Conservation (phyloP, 768 basidiomycete genomes). For the Rhodotorula taiwanensis region DNA sequence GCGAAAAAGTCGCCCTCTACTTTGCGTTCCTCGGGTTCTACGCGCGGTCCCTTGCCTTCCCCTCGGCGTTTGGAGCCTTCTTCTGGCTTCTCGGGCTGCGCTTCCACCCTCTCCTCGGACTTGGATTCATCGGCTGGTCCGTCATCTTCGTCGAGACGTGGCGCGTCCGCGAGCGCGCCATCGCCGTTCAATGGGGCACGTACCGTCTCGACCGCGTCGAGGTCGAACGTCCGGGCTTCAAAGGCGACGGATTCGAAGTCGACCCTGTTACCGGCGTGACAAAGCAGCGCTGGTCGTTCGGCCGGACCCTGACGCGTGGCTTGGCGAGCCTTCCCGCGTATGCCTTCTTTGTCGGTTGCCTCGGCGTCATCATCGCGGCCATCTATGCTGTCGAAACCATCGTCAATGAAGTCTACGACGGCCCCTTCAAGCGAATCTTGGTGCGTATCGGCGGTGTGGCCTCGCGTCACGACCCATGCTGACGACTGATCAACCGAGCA, state of each 20-base stretch:
- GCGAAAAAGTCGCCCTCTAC: constrained; percentile 69
- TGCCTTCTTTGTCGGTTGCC: constrained; percentile 60
- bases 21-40: constrained; percentile 47
- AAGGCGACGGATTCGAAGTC: constrained; percentile 43
- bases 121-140: constrained; percentile 72
- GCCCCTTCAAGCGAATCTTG: constrained; percentile 69
- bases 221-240: constrained; percentile 59
- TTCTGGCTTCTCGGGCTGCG: constrained; percentile 65
- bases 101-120: constrained; percentile 71
- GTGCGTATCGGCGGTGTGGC: constrained; percentile 50
- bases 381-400: constrained; percentile 59
- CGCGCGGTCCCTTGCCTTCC: constrained; percentile 74
- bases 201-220: constrained; percentile 64
- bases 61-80: constrained; percentile 61
- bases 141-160: constrained; percentile 84
- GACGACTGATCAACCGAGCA: constrained; percentile 41
- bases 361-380: constrained; percentile 64
- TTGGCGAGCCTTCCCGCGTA: constrained; percentile 47
- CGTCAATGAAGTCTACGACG: constrained; percentile 77
- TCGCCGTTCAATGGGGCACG: constrained; percentile 77
- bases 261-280: constrained; percentile 37
- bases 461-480: not conserved
- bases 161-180: constrained; percentile 73
- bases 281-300: constrained; percentile 56
- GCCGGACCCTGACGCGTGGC: constrained; percentile 59